A percentile compares a stretch with the other conserved stretches of the same genome.
phyloP scores from a whole-genome alignment of 768 basidiomycete genomes.

The Auricularia cornea region DNA sequence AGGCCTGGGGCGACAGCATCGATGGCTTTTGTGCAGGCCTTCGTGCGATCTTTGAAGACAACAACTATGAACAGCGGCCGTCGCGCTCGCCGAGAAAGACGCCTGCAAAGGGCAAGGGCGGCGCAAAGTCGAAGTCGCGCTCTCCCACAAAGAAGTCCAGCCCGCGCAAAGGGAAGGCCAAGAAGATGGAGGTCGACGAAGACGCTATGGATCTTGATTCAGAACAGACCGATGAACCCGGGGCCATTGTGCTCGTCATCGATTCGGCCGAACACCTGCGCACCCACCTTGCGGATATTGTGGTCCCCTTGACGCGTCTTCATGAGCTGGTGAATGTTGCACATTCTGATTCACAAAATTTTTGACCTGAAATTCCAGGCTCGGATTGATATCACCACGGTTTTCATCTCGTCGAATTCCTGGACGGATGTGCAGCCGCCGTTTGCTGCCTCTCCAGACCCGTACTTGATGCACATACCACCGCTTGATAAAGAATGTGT shows the following conservation, averaged over 20 bases:
- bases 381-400: slow-evolving; percentile 45
- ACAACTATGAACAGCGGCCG: slow-evolving; percentile 22
- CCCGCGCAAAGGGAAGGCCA: neutral
- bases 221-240: neutral
- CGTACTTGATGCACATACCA: slow-evolving; percentile 53
- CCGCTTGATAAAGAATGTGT: slow-evolving; percentile 50
- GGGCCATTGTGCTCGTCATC: slow-evolving; percentile 45
- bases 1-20: neutral
- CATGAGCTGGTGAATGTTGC: slow-evolving; percentile 55
- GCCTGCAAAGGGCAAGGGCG: neutral
- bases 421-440: slow-evolving; percentile 72
- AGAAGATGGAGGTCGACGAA: slow-evolving; percentile 36
- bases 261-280: slow-evolving; percentile 62
- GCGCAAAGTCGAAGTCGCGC: neutral
- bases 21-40: neutral
- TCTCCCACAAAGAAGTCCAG: neutral
- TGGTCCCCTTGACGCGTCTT: slow-evolving; percentile 64
- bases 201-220: neutral
- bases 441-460: slow-evolving; percentile 62
- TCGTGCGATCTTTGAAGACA: slow-evolving; percentile 23
- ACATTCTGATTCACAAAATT: slow-evolving; percentile 21
- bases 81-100: neutral
- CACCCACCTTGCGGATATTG: slow-evolving; percentile 51
- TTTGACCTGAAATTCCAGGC: slow-evolving; percentile 32
- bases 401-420: slow-evolving; percentile 54